Base-by-base conservation (phyloP, 1,139 yeast genomes). In the Debaryomyces sp. region DNA sequence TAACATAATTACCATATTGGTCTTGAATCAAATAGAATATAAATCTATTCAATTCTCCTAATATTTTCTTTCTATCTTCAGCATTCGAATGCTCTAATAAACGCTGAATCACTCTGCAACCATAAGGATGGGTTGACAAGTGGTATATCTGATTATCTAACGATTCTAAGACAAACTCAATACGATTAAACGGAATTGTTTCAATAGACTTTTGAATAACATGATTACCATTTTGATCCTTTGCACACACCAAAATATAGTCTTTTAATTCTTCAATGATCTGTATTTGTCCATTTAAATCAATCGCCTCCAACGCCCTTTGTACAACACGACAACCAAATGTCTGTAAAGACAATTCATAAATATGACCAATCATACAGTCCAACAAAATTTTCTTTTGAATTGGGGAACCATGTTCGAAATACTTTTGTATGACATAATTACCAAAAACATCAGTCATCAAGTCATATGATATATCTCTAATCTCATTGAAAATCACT, bases 401-500 rank as follows among this genome's bases (percentile, higher is more conserved):
- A 33, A 83, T 78, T 30, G 70, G 77, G 6, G 85, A 76, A 21
- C 98, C 97, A 61, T 75, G 78, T 69, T 94, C 98, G 67, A 94
- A 90, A 62, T 84, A 90, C 69, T 92, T 92, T 67, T 95, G 99
- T 51, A 95, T 89, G 22, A 95, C 98, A 64, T 95, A 95, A 66
- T 95, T 95, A 50, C 99, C 99, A 71, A 95, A 95, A 6, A 94
- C 99, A 71, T 95, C 99, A 7, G 96, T 90, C 88, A 94, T 89
- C 54, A 95, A 74, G 51, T 87, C 94, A 52, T 86, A 77, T 1
- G 95, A 80, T 52, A 84, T 81, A 24, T 84, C 86, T 60, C 90
- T 75, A 41, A 94, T 85, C 67, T 92, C 98, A 55, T 86, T 85
- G 70, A 94, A 92, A 35, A 95, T 82, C 13, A 81, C 82, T 59